Conservation (phyloP, 495 filamentous ascomycete species). For the Neurospora sp. region DNA sequence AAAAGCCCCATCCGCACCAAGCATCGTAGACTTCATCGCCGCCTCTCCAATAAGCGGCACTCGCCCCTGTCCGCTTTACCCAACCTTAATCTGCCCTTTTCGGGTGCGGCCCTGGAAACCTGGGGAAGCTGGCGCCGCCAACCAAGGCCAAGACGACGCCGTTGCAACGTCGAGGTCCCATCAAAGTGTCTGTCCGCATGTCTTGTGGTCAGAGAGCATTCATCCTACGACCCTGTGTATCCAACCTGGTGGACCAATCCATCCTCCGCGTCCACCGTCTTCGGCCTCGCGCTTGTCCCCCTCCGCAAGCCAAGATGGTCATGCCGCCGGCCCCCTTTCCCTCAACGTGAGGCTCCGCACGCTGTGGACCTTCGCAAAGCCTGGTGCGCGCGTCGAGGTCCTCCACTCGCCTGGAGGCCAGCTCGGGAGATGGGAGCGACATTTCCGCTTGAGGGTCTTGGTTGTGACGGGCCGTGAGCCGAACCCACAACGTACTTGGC, state of each 20-base stretch:
- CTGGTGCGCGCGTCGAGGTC: not conserved
- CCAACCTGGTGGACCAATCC: slow-evolving; percentile 1
- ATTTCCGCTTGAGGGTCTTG: slow-evolving; percentile 3
- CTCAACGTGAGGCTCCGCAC: slow-evolving; percentile 10
- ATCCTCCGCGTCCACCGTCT: not conserved
- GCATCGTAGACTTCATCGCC: not conserved
- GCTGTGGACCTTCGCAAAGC: not conserved
- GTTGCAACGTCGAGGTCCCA: slow-evolving; percentile 4
- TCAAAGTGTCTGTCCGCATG: slow-evolving; percentile 15
- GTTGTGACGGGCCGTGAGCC: slow-evolving; percentile 22
- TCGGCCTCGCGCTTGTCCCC: not conserved
- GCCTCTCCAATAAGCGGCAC: slow-evolving; percentile 20
- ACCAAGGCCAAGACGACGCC: slow-evolving; percentile 7
- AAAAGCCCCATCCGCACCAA: not conserved
- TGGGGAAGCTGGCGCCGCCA: not conserved
- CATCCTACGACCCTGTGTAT: not conserved
- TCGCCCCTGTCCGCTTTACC: slow-evolving; percentile 15
- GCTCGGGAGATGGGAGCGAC: slow-evolving; percentile 3
- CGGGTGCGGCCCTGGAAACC: not conserved
- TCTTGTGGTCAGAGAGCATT: slow-evolving; percentile 11
- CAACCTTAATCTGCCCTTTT: slow-evolving; percentile 18
- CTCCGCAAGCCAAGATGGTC: slow-evolving; percentile 1
- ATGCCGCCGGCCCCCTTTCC: not conserved
- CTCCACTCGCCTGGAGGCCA: not conserved
- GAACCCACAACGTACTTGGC: slow-evolving; percentile 3